Base-by-base conservation (phyloP, 2,329 filamentous ascomycete genomes). In the Xylariaceae sp. region DNA sequence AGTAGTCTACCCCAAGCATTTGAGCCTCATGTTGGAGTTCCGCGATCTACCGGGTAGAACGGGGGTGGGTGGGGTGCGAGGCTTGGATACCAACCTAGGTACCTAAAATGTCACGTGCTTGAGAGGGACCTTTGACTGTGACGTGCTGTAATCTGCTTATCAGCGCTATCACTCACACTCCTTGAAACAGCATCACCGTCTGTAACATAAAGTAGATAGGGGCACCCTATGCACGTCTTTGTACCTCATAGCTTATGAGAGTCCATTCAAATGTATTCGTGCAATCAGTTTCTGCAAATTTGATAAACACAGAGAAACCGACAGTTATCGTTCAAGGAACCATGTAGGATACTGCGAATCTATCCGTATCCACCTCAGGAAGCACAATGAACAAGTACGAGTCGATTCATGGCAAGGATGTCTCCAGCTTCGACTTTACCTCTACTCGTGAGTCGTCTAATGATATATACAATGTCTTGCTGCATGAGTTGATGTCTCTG, bases 361-460 rank as follows among this genome's bases (percentile, higher is more conserved):
- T 39, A 17, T 29, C 34, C 48, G 31, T 23, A n/a, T 55, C 44
- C 26, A 24, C 31, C 28, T 43, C 21, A 51, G 28, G 6, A 51
- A 28, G 29, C 43, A 55, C 46, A 39, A 86, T 86, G 83, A 82
- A 85, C 29, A 65, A 60, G 68, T 84, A 86, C 69, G 79, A 84
- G 70, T 74, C 79, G 43, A 77, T 86, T 57, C 84, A 87, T 69
- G 83, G 82, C 62, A 78, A 81, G 65, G 86, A 87, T 63, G 75
- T 83, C 60, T 81, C 84, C 52, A 88, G 83, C 69, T 88, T 88
- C 72, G 81, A 83, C 63, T 73, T 79, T 40, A 71, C 78, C 26
- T 76, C 76, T 48, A 82, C 81, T 26, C 82, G 83, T 85, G 65
- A 66, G 81, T n/a, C n/a, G n/a, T 76, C n/a, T 24, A 21, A 8